phyloP scores from a whole-genome alignment of 371 early-diverging fungal genomes.

The Blyttiomyces sp. region DNA sequence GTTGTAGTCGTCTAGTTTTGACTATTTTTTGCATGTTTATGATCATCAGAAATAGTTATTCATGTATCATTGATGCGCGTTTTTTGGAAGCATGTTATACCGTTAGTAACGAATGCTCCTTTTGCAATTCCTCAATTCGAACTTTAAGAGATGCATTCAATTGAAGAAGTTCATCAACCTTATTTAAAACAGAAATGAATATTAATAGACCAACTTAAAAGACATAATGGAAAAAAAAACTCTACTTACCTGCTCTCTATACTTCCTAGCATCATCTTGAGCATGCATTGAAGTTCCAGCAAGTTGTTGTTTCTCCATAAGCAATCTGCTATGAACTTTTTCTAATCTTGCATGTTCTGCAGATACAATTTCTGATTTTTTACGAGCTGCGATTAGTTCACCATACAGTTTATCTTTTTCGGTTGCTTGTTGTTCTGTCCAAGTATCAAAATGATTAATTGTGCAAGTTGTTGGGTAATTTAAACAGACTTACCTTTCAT shows the following conservation, averaged over 20 bases:
- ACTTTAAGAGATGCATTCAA: slow-evolving; percentile 30
- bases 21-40: too few relatives aligned
- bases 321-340: slow-evolving; percentile 26
- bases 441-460: background rate
- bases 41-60: too few relatives aligned
- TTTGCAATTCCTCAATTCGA: slow-evolving; percentile 33
- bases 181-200: slow-evolving; percentile 5
- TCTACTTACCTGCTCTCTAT: slow-evolving; percentile 38
- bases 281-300: slow-evolving; percentile 11
- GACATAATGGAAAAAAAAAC: slow-evolving; percentile 32
- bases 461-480: background rate
- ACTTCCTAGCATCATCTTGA: slow-evolving; percentile 24
- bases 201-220: slow-evolving; percentile 7
- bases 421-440: slow-evolving; percentile 22
- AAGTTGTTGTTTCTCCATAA: slow-evolving; percentile 31
- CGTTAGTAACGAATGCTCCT: too few relatives aligned
- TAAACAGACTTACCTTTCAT: slow-evolving; percentile 16
- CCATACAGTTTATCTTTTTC: slow-evolving; percentile 42
- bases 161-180: slow-evolving; percentile 42
- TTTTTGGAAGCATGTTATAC: too few relatives aligned
- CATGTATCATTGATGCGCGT: too few relatives aligned
- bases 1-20: slow-evolving; percentile 25
- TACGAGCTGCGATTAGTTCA: slow-evolving; percentile 30
- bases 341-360: slow-evolving; percentile 31
- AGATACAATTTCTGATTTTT: slow-evolving; percentile 31